Conservation (phyloP, 352 stramenopile species). For the Phytophthora pinifolia region DNA sequence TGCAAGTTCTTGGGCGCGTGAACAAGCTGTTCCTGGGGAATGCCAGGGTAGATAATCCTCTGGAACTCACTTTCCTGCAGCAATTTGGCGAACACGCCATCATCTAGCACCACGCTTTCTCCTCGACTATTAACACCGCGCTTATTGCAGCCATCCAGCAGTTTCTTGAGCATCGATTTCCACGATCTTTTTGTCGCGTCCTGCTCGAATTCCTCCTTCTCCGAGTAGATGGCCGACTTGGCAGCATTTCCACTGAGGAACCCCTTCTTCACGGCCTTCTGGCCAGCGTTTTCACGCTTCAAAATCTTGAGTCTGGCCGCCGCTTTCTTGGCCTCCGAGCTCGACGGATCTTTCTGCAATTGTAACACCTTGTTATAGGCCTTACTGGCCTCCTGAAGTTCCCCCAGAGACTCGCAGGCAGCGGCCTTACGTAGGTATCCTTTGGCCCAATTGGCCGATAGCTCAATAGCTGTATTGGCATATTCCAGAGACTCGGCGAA, state of each 20-base stretch:
- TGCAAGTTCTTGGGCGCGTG: conserved; percentile 76
- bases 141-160: conserved; percentile 62
- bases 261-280: conserved; percentile 38
- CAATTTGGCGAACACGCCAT: conserved; percentile 83
- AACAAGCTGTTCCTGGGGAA: conserved; percentile 62
- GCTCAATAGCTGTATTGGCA: conserved; percentile 71
- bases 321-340: conserved; percentile 53
- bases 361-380: conserved; percentile 75
- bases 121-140: conserved; percentile 54
- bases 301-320: conserved; percentile 43
- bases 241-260: conserved; percentile 45
- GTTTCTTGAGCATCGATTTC: conserved; percentile 61
- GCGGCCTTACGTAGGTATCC: conserved; percentile 89
- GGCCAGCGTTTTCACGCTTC: conserved; percentile 13
- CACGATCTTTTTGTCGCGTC: conserved; percentile 48
- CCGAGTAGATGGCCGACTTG: conserved; percentile 52
- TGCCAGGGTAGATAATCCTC: conserved; percentile 75
- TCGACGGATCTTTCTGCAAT: conserved; percentile 47
- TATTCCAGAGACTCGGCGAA: conserved; percentile 78
- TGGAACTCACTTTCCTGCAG: conserved; percentile 72
- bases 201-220: conserved; percentile 60
- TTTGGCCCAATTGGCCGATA: conserved; percentile 92
- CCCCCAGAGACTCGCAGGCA: conserved; percentile 66
- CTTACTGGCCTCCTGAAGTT: conserved; percentile 60
- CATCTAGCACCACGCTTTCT: conserved; percentile 63